Percentiles rank a stretch among this genome's conserved stretches.
Evolutionary conservation across 1,284 basidiomycete species (phyloP).

Genomic region (Sphaerobolus stellatus): DNA sequence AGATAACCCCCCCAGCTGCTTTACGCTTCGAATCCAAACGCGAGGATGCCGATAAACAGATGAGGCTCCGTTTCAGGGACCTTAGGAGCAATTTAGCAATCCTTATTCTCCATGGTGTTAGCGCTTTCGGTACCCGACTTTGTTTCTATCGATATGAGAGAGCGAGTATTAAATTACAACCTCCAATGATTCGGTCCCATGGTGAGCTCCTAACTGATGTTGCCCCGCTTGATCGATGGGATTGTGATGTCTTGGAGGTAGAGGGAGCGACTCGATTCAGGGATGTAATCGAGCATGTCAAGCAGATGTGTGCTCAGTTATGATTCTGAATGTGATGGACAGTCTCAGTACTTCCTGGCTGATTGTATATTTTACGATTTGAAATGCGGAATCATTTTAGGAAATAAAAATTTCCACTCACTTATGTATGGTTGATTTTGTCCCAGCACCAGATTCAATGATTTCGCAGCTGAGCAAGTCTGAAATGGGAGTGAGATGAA

Average conservation of each 20-base stretch:
- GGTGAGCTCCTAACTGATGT: neutral
- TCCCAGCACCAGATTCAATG: too few relatives aligned
- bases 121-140: neutral
- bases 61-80: neutral
- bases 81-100: neutral
- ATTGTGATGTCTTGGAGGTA: constrained; percentile 5
- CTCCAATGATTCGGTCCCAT: neutral
- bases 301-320: constrained; percentile 1
- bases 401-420: too few relatives aligned
- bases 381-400: too few relatives aligned
- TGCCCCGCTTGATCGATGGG: constrained; percentile 6
- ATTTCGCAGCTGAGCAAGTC: too few relatives aligned
- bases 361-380: too few relatives aligned
- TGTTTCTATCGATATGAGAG: neutral
- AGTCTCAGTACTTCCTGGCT: too few relatives aligned
- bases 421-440: too few relatives aligned
- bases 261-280: neutral
- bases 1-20: neutral
- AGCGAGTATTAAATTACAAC: neutral
- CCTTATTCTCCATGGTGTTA: neutral
- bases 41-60: neutral
- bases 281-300: neutral
- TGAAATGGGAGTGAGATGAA: too few relatives aligned
- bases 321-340: neutral
- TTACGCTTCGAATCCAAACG: neutral